These are phyloP conservation scores for Amauroascus verrucosus DNA, from an alignment of 2,329 filamentous ascomycete species.

Conservation along the genomic window DNA sequence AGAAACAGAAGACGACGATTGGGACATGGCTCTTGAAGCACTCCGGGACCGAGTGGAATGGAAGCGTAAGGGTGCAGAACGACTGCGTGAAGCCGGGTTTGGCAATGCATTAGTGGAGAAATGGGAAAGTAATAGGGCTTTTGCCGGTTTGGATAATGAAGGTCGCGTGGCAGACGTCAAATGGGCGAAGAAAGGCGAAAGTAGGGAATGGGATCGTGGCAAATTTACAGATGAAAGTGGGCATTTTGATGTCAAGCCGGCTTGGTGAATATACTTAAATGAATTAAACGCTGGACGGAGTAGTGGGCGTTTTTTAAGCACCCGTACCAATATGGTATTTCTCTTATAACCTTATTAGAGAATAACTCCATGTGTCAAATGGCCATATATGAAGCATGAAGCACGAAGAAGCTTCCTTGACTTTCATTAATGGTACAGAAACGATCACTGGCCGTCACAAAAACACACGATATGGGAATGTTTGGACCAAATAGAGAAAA, in stretches of 20 bases:
- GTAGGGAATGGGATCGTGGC: slow-evolving; percentile 57
- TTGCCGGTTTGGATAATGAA: slow-evolving; percentile 35
- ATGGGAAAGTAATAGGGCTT: slow-evolving; percentile 55
- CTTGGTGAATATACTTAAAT: slow-evolving; percentile 30
- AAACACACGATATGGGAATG: neutral
- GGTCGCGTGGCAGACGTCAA: slow-evolving; percentile 55
- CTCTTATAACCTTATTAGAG: too few relatives aligned
- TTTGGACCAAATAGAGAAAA: neutral
- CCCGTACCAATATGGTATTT: neutral
- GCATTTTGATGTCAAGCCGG: slow-evolving; percentile 40
- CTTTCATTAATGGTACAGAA: neutral
- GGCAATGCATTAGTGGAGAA: slow-evolving; percentile 61
- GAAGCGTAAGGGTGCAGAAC: slow-evolving; percentile 62
- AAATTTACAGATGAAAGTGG: slow-evolving; percentile 50
- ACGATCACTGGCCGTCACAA: neutral
- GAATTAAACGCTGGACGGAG: too few relatives aligned
- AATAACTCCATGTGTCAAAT: neutral
- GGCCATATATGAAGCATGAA: neutral
- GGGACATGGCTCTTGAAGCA: slow-evolving; percentile 70
- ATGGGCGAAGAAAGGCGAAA: slow-evolving; percentile 62
- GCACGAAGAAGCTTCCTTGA: neutral
- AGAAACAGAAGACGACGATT: slow-evolving; percentile 50
- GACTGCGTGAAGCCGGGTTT: slow-evolving; percentile 69
- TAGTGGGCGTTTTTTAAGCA: too few relatives aligned
- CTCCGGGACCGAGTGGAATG: slow-evolving; percentile 70